Evolutionary conservation across 2,329 filamentous ascomycete genomes (phyloP).

Genomic region (Anthostomella pinea): DNA sequence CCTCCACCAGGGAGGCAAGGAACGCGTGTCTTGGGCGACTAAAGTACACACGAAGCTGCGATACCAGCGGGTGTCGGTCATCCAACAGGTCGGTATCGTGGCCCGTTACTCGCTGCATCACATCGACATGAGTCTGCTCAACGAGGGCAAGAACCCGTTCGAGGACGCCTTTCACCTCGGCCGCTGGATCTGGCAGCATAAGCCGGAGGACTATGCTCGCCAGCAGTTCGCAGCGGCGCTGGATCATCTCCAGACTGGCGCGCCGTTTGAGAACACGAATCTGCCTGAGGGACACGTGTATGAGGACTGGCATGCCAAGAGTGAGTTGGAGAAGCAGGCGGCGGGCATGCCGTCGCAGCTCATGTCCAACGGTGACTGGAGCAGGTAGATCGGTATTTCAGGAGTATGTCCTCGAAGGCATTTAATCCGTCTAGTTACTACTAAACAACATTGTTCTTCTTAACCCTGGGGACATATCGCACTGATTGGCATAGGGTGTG

Average conservation of each 20-base stretch:
- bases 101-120: conserved; percentile 19
- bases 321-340: conserved; percentile 17
- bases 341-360: conserved; percentile 9
- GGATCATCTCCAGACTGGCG: conserved; percentile 20
- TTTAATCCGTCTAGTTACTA: too few species aligned
- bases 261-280: conserved; percentile 31
- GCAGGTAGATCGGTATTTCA: conserved; percentile 8
- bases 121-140: conserved; percentile 14
- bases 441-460: too few species aligned
- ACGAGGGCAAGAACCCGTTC: conserved; percentile 10
- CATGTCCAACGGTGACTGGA: conserved; percentile 19
- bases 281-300: conserved; percentile 25
- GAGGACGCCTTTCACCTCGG: conserved; percentile 9
- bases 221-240: conserved; percentile 26
- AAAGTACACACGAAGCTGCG: conserved; percentile 12
- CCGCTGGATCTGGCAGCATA: conserved; percentile 24
- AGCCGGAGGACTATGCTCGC: conserved; percentile 31
- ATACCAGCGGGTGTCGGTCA: conserved; percentile 20
- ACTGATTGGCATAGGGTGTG: too few species aligned
- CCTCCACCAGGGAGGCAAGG: conserved; percentile 25
- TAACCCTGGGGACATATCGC: too few species aligned
- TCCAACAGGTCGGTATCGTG: conserved; percentile 21
- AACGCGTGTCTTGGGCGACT: conserved; percentile 7
- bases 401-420: too few species aligned
- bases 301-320: conserved; percentile 28